Evolutionary conservation across 495 filamentous ascomycete genomes (phyloP).

Genomic region (Aspergillus egyptiacus): DNA sequence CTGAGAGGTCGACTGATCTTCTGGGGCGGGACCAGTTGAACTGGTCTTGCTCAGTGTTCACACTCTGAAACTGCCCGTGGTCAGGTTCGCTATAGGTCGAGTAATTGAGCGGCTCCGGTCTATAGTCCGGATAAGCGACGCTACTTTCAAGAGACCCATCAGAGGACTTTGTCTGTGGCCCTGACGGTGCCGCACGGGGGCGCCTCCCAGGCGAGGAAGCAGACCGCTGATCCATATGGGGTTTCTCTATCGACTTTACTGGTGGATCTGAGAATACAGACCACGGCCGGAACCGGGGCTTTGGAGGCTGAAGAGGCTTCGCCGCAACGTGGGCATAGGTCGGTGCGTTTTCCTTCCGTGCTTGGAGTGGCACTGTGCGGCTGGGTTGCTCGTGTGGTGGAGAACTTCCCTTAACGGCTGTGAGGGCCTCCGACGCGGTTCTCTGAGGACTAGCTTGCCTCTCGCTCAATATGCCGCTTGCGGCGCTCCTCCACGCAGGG

Average conservation of each 20-base stretch:
- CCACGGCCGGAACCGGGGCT: too few relatives aligned
- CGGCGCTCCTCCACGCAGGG: conserved; percentile 29
- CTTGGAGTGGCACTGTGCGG: neutral
- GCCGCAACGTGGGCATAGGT: conserved; percentile 28
- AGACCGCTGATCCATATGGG: too few relatives aligned
- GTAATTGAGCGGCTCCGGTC: conserved; percentile 21
- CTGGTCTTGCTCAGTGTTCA: conserved; percentile 4
- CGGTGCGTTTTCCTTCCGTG: conserved; percentile 24
- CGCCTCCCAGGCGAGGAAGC: too few relatives aligned
- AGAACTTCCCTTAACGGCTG: conserved; percentile 21
- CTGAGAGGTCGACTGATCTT: conserved; percentile 27
- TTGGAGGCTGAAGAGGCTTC: too few relatives aligned
- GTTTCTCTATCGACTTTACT: too few relatives aligned
- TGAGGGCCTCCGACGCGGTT: conserved; percentile 36
- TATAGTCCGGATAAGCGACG: conserved; percentile 32
- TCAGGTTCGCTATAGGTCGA: conserved; percentile 40
- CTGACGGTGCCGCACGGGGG: neutral
- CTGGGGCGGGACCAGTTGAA: conserved; percentile 13
- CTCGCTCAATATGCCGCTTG: conserved; percentile 21
- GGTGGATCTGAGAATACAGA: too few relatives aligned
- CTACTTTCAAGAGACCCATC: conserved; percentile 30
- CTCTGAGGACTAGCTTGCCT: conserved; percentile 21
- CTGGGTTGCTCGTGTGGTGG: neutral
- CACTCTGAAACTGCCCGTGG: conserved; percentile 10
- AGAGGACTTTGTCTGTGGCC: conserved; percentile 30